Base-by-base conservation (phyloP, 768 basidiomycete species). In the Phylloporus arenicola region DNA sequence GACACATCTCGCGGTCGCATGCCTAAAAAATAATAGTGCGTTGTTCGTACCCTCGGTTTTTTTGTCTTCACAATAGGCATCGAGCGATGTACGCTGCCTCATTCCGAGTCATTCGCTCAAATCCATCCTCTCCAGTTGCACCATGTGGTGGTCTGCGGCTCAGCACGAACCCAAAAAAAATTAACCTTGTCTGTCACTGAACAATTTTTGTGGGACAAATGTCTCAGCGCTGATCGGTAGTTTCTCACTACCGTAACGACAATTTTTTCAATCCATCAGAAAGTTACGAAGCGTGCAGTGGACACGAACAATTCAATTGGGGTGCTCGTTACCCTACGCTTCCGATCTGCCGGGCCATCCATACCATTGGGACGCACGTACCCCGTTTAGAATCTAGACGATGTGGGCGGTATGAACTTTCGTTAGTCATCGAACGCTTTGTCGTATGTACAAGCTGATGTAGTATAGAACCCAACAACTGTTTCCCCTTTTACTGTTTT, bases 311-410 rank as follows among this genome's bases (percentile, higher is more conserved):
- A 50, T 52, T 52, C 46, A 41, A 19, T 43, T 14, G 12, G 8
- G 34, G 30, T 7, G 11, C 40, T 42, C 39, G 46, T 53, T 46
- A 96, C 93, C 3, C 88, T 91, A 47, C 72, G 86, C 87, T 19
- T 95, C 92, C 53, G 93, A 96, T 64, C 85, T 95, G 91, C 55
- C 96, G 96, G 72, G 82, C 87, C 35, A 35, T 31, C 12, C 24
- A 22, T 4, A 19, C 17, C 24, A 25, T 94, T 66, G 90, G 94
- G 65, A 81, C 95, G 0, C 95, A 94, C 53, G 93, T 95, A 70
- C 92, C 96, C 85, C 94, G 95, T 71, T 92, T 96, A 60, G 94
- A 96, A 43, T 65, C 92, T 91, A 45, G 92, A 95, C 76, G 88
- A 93, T 62, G 85, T 89, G 59, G 91, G 94, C 70, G 92, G 92